Evolutionary conservation across 116 monocot species (phyloP).

Genomic region (Phalaenopsis hybrid): DNA sequence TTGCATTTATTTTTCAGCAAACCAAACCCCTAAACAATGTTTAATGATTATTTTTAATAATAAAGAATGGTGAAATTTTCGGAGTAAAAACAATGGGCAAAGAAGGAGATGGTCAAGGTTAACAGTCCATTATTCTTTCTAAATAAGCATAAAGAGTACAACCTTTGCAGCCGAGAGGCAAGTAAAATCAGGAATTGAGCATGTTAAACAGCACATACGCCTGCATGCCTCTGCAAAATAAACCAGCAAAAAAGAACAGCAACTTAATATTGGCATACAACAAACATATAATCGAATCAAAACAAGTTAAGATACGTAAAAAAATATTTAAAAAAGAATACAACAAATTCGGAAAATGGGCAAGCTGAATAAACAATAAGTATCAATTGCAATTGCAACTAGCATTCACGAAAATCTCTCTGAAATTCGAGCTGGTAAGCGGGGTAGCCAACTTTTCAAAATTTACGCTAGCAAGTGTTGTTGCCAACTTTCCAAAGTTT

Average conservation of each 20-base stretch:
- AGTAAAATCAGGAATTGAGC: constrained; percentile 92
- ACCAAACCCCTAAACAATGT: not conserved
- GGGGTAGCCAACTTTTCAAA: not conserved
- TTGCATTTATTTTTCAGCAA: too few relatives aligned
- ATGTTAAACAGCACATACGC: constrained; percentile 57
- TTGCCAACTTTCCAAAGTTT: not conserved
- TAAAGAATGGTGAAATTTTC: not conserved
- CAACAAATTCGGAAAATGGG: not conserved
- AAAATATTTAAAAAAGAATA: not conserved
- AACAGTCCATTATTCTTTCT: not conserved
- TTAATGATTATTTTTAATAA: not conserved
- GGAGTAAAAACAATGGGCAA: not conserved
- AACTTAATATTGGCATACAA: not conserved
- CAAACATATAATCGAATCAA: not conserved
- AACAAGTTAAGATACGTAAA: not conserved
- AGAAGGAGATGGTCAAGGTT: not conserved
- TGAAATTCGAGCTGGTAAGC: not conserved
- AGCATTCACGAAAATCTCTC: constrained; percentile 15
- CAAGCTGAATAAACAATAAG: not conserved
- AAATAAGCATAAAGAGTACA: constrained; percentile 3
- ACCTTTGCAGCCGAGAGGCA: constrained; percentile 94
- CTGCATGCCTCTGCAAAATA: constrained; percentile 71
- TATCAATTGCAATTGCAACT: not conserved
- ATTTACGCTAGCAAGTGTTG: not conserved
- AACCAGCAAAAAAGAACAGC: not conserved